phyloP scores from a whole-genome alignment of 768 basidiomycete genomes.

The Boletus sp. region DNA sequence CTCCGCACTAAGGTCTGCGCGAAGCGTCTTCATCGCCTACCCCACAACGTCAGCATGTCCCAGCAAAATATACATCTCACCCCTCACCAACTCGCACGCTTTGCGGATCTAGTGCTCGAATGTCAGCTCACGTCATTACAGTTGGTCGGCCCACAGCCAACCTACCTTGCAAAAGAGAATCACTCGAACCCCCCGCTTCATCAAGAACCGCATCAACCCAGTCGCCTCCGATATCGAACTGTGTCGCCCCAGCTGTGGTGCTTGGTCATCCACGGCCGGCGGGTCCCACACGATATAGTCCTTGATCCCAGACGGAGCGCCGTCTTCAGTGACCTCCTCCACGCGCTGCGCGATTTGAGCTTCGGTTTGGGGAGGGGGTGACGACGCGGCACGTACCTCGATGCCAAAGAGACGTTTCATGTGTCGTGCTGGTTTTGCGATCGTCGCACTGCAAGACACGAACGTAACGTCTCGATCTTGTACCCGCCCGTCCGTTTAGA shows the following conservation, averaged over 20 bases:
- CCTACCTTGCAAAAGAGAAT: constrained; percentile 87
- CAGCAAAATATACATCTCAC: background rate
- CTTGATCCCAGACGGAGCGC: constrained; percentile 78
- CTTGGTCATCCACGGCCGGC: constrained; percentile 52
- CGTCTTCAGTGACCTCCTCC: constrained; percentile 71
- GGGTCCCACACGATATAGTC: constrained; percentile 82
- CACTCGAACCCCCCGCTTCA: constrained; percentile 76
- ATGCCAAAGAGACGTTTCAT: constrained; percentile 79
- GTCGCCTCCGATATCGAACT: constrained; percentile 70
- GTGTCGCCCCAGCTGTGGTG: constrained; percentile 52
- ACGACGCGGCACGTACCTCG: constrained; percentile 28
- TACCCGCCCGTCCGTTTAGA: background rate
- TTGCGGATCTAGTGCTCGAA: constrained; percentile 58
- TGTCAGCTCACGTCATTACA: background rate
- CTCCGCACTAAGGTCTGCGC: constrained; percentile 66
- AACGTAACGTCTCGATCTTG: constrained; percentile 56
- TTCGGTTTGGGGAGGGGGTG: background rate
- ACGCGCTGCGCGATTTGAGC: constrained; percentile 42
- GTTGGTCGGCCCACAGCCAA: background rate
- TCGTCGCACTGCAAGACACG: constrained; percentile 87
- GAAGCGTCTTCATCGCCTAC: constrained; percentile 79
- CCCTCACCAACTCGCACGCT: constrained; percentile 72
- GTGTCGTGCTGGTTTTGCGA: constrained; percentile 70
- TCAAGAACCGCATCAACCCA: constrained; percentile 70
- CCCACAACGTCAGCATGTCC: constrained; percentile 16